These are phyloP conservation scores for Dujonia santamariae DNA, from an alignment of 1,139 yeast genomes.

Conservation along the genomic window DNA sequence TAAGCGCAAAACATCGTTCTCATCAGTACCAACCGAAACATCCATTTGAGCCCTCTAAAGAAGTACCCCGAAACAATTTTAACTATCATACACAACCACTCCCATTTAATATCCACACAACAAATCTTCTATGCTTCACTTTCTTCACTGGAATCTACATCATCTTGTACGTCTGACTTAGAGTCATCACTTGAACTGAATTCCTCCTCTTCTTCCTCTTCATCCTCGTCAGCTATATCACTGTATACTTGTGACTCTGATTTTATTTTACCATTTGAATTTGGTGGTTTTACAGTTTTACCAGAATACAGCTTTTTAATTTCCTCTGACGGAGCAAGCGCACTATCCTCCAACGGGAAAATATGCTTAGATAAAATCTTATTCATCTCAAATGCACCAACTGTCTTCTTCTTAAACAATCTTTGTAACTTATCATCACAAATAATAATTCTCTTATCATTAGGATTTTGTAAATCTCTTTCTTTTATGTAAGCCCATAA, in stretches of 20 bases:
- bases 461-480: constrained; percentile 64
- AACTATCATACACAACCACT: too few species aligned
- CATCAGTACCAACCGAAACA: too few species aligned
- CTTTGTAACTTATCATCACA: constrained; percentile 65
- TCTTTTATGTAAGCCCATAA: constrained; percentile 75
- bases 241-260: background rate
- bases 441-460: constrained; percentile 60
- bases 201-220: constrained; percentile 12
- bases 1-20: too few species aligned
- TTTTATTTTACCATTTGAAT: too few species aligned
- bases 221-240: constrained; percentile 5
- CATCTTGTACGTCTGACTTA: constrained; percentile 6
- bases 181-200: too few species aligned
- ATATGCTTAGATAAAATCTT: constrained; percentile 56
- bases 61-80: too few species aligned
- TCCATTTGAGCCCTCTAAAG: too few species aligned
- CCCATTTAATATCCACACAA: too few species aligned
- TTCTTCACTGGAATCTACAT: constrained; percentile 7
- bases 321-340: constrained; percentile 5
- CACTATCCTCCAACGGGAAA: constrained; percentile 37
- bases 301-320: constrained; percentile 7
- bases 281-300: constrained; percentile 4
- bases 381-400: constrained; percentile 69
- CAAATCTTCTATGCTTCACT: constrained; percentile 4
- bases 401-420: constrained; percentile 54